Conservation (phyloP, 345 rosid genomes). For the Erysimum cheiranthoides region DNA sequence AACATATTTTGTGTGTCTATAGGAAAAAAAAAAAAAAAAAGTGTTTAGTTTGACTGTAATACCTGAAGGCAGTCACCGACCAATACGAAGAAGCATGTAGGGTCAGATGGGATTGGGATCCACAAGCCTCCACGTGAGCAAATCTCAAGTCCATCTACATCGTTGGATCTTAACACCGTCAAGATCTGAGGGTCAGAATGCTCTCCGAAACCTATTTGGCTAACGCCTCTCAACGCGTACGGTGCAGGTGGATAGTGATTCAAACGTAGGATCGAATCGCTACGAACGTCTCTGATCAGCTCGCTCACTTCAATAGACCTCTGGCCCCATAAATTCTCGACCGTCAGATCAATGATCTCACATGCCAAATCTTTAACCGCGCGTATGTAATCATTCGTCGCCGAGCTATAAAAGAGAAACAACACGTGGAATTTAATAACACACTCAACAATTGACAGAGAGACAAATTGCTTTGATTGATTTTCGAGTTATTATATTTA, state of each 20-base stretch:
- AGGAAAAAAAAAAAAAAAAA: not conserved
- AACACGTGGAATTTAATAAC: conserved; percentile 30
- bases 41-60: not conserved
- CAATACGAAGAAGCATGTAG: conserved; percentile 72
- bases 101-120: conserved; percentile 86
- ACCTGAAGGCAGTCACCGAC: conserved; percentile 93
- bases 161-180: conserved; percentile 89
- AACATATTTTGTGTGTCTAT: not conserved
- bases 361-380: conserved; percentile 70
- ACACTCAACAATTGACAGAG: conserved; percentile 8
- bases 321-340: conserved; percentile 73
- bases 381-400: conserved; percentile 65
- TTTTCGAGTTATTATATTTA: not conserved
- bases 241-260: conserved; percentile 80
- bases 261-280: conserved; percentile 75
- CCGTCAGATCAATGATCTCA: conserved; percentile 76
- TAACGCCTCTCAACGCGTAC: conserved; percentile 31
- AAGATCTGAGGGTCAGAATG: conserved; percentile 99
- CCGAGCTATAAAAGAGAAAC: conserved; percentile 54
- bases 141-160: conserved; percentile 87
- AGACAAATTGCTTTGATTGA: not conserved
- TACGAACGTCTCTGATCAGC: conserved; percentile 70
- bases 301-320: conserved; percentile 62
- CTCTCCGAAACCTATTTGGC: conserved; percentile 83
- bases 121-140: conserved; percentile 63